phyloP scores from a whole-genome alignment of 2,329 filamentous ascomycete genomes.

The Beauveria caledonica region DNA sequence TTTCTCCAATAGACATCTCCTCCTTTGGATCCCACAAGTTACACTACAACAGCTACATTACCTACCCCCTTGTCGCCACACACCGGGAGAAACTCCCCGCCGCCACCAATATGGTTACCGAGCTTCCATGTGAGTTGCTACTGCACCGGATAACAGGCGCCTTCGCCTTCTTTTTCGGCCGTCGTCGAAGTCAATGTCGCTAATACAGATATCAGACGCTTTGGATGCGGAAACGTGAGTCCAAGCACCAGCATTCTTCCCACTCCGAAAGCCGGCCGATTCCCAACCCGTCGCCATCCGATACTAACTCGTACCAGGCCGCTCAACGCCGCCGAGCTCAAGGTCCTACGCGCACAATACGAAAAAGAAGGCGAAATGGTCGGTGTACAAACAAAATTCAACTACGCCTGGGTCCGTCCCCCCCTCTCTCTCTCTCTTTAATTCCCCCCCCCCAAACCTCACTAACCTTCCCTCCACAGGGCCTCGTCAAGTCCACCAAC shows the following conservation, averaged over 20 bases:
- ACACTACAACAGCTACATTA: no score
- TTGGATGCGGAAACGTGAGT: conserved; percentile 90
- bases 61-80: not conserved
- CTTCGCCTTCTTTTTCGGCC: not conserved
- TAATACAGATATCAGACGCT: conserved; percentile 56
- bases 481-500: conserved; percentile 83
- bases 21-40: no score
- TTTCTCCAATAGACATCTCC: no score
- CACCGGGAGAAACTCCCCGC: not conserved
- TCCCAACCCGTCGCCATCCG: conserved; percentile 2
- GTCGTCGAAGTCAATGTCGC: not conserved
- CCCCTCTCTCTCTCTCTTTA: not conserved
- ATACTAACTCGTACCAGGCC: conserved; percentile 45
- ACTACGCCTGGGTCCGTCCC: conserved; percentile 84
- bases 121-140: conserved; percentile 39
- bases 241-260: not conserved
- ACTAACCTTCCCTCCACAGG: conserved; percentile 40
- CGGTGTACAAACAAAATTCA: conserved; percentile 97
- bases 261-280: not conserved
- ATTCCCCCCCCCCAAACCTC: not conserved
- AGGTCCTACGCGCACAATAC: conserved; percentile 87
- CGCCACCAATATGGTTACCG: conserved; percentile 33
- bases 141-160: not conserved
- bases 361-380: conserved; percentile 97
- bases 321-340: conserved; percentile 82